These are phyloP conservation scores for Tetraselmis striata DNA, from an alignment of 139 green algal genomes.

Conservation along the genomic window DNA sequence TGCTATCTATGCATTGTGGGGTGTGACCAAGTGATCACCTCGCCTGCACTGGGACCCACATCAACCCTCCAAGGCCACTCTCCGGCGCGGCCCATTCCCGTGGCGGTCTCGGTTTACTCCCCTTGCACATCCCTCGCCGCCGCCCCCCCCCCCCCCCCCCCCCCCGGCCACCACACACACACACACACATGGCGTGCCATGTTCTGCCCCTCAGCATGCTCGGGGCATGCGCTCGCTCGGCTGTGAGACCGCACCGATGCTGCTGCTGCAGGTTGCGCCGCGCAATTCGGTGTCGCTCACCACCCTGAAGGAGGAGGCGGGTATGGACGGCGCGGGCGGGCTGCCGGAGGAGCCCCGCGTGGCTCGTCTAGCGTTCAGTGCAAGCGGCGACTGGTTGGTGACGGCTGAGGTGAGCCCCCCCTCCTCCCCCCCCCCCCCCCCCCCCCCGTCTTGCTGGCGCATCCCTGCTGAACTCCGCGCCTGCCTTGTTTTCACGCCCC, in stretches of 20 bases:
- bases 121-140: background rate
- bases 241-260: too few species aligned
- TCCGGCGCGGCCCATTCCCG: background rate
- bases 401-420: constrained; percentile 52
- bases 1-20: too few species aligned
- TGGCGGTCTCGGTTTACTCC: background rate
- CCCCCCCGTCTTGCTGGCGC: too few species aligned
- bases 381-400: constrained; percentile 25
- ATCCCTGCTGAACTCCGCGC: background rate
- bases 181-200: too few species aligned
- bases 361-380: constrained; percentile 34
- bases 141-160: background rate
- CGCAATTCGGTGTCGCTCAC: constrained; percentile 46
- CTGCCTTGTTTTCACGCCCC: background rate
- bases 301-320: constrained; percentile 6
- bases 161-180: too few species aligned
- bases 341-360: constrained; percentile 28
- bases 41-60: background rate
- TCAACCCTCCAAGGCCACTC: background rate
- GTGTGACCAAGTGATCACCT: background rate
- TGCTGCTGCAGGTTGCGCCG: constrained; percentile 26
- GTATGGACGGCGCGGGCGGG: constrained; percentile 6
- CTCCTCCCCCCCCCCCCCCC: background rate
- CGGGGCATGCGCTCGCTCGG: too few species aligned
- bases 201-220: too few species aligned